phyloP scores from a whole-genome alignment of 2,329 filamentous ascomycete genomes.

The Alternaria sp. region DNA sequence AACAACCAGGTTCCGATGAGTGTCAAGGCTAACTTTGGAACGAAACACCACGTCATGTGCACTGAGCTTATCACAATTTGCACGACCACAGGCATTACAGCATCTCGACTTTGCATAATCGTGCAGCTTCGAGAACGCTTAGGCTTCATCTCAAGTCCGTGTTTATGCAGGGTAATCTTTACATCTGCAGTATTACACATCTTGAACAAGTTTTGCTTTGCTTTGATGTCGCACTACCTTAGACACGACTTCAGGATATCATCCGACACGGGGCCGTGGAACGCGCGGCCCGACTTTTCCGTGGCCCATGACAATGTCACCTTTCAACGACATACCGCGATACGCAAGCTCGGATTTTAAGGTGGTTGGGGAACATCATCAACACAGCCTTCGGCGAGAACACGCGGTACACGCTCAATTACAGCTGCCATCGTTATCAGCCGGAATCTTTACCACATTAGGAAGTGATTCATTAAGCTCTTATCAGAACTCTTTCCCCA shows the following conservation, averaged over 20 bases:
- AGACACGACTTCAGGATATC: neutral
- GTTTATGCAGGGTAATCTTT: neutral
- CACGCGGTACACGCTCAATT: neutral
- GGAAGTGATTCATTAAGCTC: neutral
- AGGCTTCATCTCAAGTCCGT: neutral
- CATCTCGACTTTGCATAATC: neutral
- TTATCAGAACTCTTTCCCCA: neutral
- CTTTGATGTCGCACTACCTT: neutral
- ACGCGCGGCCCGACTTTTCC: neutral
- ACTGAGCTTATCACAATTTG: neutral
- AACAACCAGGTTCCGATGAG: neutral
- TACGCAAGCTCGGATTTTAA: neutral
- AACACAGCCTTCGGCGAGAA: neutral
- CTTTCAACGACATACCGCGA: neutral
- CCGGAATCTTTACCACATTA: neutral
- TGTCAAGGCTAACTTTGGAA: neutral
- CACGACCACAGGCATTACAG: neutral
- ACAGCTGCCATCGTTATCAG: neutral
- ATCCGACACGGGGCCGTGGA: neutral
- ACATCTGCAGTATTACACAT: neutral
- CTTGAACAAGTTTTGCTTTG: neutral
- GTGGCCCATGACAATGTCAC: neutral
- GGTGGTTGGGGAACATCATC: neutral
- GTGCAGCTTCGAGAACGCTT: neutral
- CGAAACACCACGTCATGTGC: neutral